Evolutionary conservation across 208 protist species (phyloP).

Genomic region (Trypanosoma lewisi): DNA sequence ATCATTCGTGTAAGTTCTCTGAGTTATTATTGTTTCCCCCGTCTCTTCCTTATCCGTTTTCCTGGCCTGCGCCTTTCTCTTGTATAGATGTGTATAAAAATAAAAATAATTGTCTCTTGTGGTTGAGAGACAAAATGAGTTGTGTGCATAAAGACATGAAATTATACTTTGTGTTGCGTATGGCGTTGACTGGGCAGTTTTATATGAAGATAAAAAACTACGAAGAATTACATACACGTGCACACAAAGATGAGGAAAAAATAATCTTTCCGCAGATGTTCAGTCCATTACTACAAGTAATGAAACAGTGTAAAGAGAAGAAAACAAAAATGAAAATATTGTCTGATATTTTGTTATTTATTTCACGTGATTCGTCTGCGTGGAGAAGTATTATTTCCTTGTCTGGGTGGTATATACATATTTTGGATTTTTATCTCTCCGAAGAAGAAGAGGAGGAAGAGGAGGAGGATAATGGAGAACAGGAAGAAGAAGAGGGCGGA

Average conservation of each 20-base stretch:
- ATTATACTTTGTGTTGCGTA: slow-evolving; percentile 67
- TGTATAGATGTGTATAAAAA: too few relatives aligned
- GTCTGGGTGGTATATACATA: slow-evolving; percentile 63
- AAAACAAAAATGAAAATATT: slow-evolving; percentile 46
- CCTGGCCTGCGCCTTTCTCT: slow-evolving; percentile 38
- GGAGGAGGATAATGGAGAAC: background rate
- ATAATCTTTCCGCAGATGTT: slow-evolving; percentile 56
- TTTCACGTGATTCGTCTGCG: slow-evolving; percentile 53
- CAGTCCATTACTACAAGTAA: slow-evolving; percentile 53
- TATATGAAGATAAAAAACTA: slow-evolving; percentile 29
- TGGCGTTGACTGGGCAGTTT: slow-evolving; percentile 64
- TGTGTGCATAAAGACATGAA: slow-evolving; percentile 26
- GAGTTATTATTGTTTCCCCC: slow-evolving; percentile 76
- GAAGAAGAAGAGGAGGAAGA: slow-evolving; percentile 24
- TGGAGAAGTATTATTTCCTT: slow-evolving; percentile 61
- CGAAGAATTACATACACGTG: too few relatives aligned
- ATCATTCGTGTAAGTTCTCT: slow-evolving; percentile 67
- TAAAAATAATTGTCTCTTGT: slow-evolving; percentile 76
- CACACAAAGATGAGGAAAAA: slow-evolving; percentile 27
- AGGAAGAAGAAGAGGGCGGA: background rate
- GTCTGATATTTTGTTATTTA: slow-evolving; percentile 49
- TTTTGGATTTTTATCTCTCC: slow-evolving; percentile 53
- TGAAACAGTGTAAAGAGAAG: slow-evolving; percentile 41
- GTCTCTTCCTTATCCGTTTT: slow-evolving; percentile 51
- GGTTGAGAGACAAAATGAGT: slow-evolving; percentile 55